A percentile compares a stretch with the other conserved stretches of the same genome.
Conservation (phyloP, 495 filamentous ascomycete species). For the Aspergillus sparsus region DNA sequence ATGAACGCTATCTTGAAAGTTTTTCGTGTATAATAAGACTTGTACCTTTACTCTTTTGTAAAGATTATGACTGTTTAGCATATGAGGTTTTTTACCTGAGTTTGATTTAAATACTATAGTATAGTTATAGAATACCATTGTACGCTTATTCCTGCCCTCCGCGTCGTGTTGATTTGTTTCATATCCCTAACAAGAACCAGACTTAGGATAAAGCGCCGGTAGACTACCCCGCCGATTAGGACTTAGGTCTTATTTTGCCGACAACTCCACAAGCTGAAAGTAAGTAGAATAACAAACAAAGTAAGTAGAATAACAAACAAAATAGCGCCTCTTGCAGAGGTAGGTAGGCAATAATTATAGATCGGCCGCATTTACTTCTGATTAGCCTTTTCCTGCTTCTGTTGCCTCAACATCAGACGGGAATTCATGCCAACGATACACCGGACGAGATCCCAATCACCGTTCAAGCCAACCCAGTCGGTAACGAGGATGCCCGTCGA, state of each 20-base stretch:
- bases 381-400: conserved; percentile 11
- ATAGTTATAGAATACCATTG: conserved; percentile 18
- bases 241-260: no score
- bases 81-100: conserved; percentile 10
- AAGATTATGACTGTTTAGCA: conserved; percentile 28
- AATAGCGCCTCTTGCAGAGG: neutral
- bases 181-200: no score
- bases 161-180: no score
- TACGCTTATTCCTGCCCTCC: neutral
- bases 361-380: conserved; percentile 29
- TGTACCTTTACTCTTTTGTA: conserved; percentile 23
- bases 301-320: neutral
- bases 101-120: conserved; percentile 5
- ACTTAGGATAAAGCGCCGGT: no score
- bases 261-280: no score
- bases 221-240: no score
- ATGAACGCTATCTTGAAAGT: conserved; percentile 3
- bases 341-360: neutral
- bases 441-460: conserved; percentile 91
- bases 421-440: conserved; percentile 92
- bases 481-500: conserved; percentile 89
- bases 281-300: no score
- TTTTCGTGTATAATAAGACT: conserved; percentile 38
- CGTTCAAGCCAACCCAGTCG: conserved; percentile 87
- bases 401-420: conserved; percentile 58